A percentile compares a stretch with the other conserved stretches of the same genome.
Conservation (phyloP, 495 filamentous ascomycete species). For the Aspergillus diversus region DNA sequence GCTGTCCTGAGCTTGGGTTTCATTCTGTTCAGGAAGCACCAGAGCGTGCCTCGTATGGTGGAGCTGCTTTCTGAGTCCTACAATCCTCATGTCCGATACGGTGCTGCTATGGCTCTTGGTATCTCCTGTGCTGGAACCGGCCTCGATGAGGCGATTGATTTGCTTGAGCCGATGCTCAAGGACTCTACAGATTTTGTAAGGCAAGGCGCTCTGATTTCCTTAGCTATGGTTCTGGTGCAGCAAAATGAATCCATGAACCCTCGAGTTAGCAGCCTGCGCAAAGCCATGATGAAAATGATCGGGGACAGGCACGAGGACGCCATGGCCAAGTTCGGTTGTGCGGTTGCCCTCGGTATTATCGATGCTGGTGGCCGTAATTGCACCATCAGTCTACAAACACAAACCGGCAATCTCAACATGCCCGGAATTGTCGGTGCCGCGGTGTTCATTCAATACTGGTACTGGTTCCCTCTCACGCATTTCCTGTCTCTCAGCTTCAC, state of each 20-base stretch:
- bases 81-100: conserved; percentile 98
- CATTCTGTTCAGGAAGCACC: conserved; percentile 97
- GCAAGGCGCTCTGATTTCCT: conserved; percentile 92
- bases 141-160: conserved; percentile 92
- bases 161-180: conserved; percentile 99
- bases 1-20: conserved; percentile 99
- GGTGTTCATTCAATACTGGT: conserved; percentile 99
- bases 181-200: conserved; percentile 98
- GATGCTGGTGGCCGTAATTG: conserved; percentile 98
- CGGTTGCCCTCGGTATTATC: conserved; percentile 93
- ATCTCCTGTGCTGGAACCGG: conserved; percentile 98
- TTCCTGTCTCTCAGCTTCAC: conserved; percentile 94
- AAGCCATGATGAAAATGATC: conserved; percentile 87
- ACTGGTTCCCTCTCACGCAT: conserved; percentile 99
- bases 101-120: conserved; percentile 96
- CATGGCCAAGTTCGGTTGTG: conserved; percentile 98
- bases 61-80: conserved; percentile 97
- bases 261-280: conserved; percentile 79
- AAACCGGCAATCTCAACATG: conserved; percentile 98
- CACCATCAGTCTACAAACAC: conserved; percentile 95
- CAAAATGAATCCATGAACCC: conserved; percentile 97
- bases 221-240: conserved; percentile 97
- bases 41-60: conserved; percentile 98
- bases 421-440: conserved; percentile 95
- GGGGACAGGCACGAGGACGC: conserved; percentile 97